Evolutionary conservation across 2,329 filamentous ascomycete species (phyloP).

Genomic region (Piedraia hortae): DNA sequence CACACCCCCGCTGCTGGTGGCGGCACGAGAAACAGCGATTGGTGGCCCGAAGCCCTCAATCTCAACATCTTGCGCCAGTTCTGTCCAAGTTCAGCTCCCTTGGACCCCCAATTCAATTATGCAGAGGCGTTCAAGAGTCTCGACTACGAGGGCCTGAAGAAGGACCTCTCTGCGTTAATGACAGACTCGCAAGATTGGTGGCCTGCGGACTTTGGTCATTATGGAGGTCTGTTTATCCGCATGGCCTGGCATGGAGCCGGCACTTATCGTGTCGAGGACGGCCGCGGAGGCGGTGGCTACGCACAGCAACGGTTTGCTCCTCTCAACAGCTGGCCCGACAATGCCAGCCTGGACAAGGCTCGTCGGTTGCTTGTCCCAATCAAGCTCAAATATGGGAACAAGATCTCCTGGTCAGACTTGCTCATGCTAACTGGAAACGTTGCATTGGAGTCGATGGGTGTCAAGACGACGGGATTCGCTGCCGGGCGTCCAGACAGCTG

Average conservation of each 20-base stretch:
- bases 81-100: slow-evolving; percentile 32
- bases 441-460: slow-evolving; percentile 48
- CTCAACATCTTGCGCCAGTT: slow-evolving; percentile 51
- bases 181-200: slow-evolving; percentile 59
- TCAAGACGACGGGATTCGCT: slow-evolving; percentile 46
- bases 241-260: slow-evolving; percentile 62
- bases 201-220: slow-evolving; percentile 61
- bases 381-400: slow-evolving; percentile 64
- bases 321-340: slow-evolving; percentile 62
- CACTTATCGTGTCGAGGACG: slow-evolving; percentile 49
- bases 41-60: slow-evolving; percentile 43
- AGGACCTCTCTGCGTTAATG: slow-evolving; percentile 42
- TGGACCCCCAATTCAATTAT: slow-evolving; percentile 38
- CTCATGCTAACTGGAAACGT: slow-evolving; percentile 47
- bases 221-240: slow-evolving; percentile 52
- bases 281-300: slow-evolving; percentile 41
- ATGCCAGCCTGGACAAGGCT: slow-evolving; percentile 52
- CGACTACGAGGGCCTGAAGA: slow-evolving; percentile 44
- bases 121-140: slow-evolving; percentile 42
- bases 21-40: slow-evolving; percentile 30
- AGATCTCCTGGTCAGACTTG: slow-evolving; percentile 57
- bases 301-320: slow-evolving; percentile 59
- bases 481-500: slow-evolving; percentile 45
- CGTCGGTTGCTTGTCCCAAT: slow-evolving; percentile 54
- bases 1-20: slow-evolving; percentile 13